Conservation (phyloP, 108 stramenopile genomes). For the Phaeodactylum tricornutum region DNA sequence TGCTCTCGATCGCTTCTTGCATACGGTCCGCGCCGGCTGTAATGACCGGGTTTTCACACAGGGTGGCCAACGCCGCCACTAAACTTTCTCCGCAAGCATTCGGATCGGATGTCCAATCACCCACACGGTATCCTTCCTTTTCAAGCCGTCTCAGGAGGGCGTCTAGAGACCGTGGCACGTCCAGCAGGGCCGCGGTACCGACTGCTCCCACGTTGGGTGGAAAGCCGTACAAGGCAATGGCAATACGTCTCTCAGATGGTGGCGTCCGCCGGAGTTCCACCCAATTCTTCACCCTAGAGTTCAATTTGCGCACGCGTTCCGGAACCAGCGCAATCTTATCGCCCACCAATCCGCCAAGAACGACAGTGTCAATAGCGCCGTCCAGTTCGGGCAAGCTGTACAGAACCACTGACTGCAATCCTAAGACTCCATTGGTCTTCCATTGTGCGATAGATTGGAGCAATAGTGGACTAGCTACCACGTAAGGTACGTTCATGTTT, state of each 20-base stretch:
- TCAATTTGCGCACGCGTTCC: constrained; percentile 69
- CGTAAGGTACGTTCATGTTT: constrained; percentile 68
- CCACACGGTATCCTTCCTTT: constrained; percentile 67
- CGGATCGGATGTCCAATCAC: constrained; percentile 40
- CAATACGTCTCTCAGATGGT: constrained; percentile 34
- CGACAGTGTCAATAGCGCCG: constrained; percentile 81
- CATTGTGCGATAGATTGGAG: constrained; percentile 66
- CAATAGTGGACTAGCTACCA: constrained; percentile 67
- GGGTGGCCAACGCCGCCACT: constrained; percentile 28
- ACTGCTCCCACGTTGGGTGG: constrained; percentile 86
- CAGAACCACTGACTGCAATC: constrained; percentile 67
- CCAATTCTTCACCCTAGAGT: constrained; percentile 44
- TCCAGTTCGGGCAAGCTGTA: constrained; percentile 79
- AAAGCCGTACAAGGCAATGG: constrained; percentile 75
- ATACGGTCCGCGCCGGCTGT: constrained; percentile 41
- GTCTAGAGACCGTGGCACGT: constrained; percentile 67
- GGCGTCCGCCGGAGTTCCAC: constrained; percentile 43
- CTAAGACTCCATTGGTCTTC: constrained; percentile 70
- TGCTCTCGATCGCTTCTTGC: constrained; percentile 33
- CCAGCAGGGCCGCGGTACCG: constrained; percentile 78
- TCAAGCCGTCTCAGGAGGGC: constrained; percentile 34
- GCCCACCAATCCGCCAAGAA: constrained; percentile 75
- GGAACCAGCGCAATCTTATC: constrained; percentile 78
- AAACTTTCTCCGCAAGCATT: constrained; percentile 32
- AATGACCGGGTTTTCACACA: constrained; percentile 42